These are phyloP conservation scores for Vitis riparia DNA, from an alignment of 164 flowering plant genomes.

Conservation along the genomic window DNA sequence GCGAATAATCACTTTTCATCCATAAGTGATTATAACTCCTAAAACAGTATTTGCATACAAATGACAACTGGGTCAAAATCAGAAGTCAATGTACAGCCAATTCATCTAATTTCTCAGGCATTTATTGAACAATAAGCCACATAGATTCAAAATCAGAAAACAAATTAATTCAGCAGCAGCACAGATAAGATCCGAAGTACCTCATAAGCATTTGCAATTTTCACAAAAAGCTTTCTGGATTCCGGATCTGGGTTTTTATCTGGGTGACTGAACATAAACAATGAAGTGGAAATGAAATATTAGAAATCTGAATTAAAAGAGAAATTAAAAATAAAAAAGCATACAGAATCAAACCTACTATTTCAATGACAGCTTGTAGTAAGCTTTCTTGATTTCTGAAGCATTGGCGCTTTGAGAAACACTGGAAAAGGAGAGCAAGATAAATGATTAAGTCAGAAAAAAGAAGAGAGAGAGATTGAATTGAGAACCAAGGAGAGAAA, in stretches of 20 bases:
- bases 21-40: too few species aligned
- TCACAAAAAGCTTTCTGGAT: slow-evolving; percentile 72
- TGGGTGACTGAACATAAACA: slow-evolving; percentile 60
- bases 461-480: neutral
- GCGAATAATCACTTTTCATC: too few species aligned
- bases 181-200: slow-evolving; percentile 28
- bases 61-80: too few species aligned
- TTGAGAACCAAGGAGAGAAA: neutral
- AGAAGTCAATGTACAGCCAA: neutral
- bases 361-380: slow-evolving; percentile 92
- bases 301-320: neutral
- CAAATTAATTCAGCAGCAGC: neutral
- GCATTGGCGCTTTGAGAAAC: slow-evolving; percentile 80
- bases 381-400: slow-evolving; percentile 95
- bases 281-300: slow-evolving; percentile 1
- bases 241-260: slow-evolving; percentile 98
- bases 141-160: neutral
- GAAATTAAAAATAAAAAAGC: neutral
- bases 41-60: too few species aligned
- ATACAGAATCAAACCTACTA: slow-evolving; percentile 39
- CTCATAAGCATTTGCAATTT: slow-evolving; percentile 95
- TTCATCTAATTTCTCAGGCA: neutral
- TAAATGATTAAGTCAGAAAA: neutral
- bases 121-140: neutral
- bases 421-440: slow-evolving; percentile 27